phyloP scores from a whole-genome alignment of 306 rosid species.

The Cicer cuneatum region DNA sequence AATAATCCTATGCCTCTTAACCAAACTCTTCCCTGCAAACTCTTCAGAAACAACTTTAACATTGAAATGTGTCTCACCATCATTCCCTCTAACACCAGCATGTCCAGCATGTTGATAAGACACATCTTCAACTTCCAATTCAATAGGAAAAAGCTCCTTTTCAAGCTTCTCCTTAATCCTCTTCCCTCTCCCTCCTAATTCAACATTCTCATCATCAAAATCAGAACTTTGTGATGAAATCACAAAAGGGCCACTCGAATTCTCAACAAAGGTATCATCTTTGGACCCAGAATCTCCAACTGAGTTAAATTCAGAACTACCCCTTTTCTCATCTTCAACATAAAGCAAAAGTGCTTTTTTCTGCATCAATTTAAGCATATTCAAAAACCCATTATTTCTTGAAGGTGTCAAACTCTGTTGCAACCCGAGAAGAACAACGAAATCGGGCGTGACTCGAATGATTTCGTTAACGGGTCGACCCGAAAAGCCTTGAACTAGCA shows the following conservation, averaged over 20 bases:
- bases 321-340: constrained; percentile 69
- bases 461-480: constrained; percentile 74
- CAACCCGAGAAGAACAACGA: constrained; percentile 72
- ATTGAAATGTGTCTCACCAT: constrained; percentile 89
- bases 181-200: constrained; percentile 68
- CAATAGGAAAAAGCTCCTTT: constrained; percentile 66
- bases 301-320: constrained; percentile 24
- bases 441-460: constrained; percentile 77
- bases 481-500: constrained; percentile 80
- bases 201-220: constrained; percentile 23
- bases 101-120: constrained; percentile 93
- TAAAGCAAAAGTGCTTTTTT: constrained; percentile 66
- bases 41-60: constrained; percentile 70
- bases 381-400: constrained; percentile 91
- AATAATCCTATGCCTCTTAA: constrained; percentile 86
- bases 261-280: constrained; percentile 40
- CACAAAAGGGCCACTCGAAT: background rate
- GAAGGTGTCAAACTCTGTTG: constrained; percentile 92
- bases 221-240: constrained; percentile 15
- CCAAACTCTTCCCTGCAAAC: constrained; percentile 87
- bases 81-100: constrained; percentile 71
- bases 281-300: constrained; percentile 12
- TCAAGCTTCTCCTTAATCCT: constrained; percentile 78
- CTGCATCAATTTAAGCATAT: constrained; percentile 95
- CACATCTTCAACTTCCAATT: constrained; percentile 70